Evolutionary conservation across 352 stramenopile genomes (phyloP).

Genomic region (Thraustotheca clavata): DNA sequence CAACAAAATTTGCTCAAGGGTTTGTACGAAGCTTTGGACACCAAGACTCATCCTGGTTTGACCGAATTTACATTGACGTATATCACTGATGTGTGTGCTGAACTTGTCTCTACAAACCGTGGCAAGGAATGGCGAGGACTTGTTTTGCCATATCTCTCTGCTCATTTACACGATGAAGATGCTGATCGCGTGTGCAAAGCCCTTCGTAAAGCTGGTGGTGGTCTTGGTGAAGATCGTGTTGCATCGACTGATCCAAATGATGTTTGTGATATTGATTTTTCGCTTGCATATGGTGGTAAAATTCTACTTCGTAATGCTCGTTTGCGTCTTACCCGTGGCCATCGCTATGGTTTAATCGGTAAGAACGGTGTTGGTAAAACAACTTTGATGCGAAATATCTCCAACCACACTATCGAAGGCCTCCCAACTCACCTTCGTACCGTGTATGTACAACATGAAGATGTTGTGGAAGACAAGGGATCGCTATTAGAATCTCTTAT

Average conservation of each 20-base stretch:
- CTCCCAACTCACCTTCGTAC: slow-evolving; percentile 88
- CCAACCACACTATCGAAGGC: slow-evolving; percentile 85
- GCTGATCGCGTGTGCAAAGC: slow-evolving; percentile 42
- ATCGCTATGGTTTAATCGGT: slow-evolving; percentile 94
- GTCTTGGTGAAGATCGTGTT: slow-evolving; percentile 39
- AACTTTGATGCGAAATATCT: slow-evolving; percentile 90
- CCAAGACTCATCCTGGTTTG: slow-evolving; percentile 33
- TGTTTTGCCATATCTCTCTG: slow-evolving; percentile 43
- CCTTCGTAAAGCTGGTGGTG: slow-evolving; percentile 39
- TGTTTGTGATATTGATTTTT: slow-evolving; percentile 64
- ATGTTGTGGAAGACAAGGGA: slow-evolving; percentile 88
- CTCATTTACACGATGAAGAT: slow-evolving; percentile 48
- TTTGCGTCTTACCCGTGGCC: slow-evolving; percentile 90
- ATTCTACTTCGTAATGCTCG: slow-evolving; percentile 96
- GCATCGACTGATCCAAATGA: slow-evolving; percentile 60
- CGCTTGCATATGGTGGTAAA: slow-evolving; percentile 79
- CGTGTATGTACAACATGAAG: slow-evolving; percentile 95
- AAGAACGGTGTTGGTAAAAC: slow-evolving; percentile 97
- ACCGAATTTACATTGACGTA: slow-evolving; percentile 50
- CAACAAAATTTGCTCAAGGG: slow-evolving; percentile 37
- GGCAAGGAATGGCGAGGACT: slow-evolving; percentile 42
- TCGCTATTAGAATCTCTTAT: slow-evolving; percentile 54
- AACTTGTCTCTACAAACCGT: slow-evolving; percentile 48
- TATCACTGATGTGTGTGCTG: slow-evolving; percentile 49
- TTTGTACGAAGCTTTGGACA: slow-evolving; percentile 40